Conservation (phyloP, 2,329 filamentous ascomycete species). For the Arachnopeziza araneosa region DNA sequence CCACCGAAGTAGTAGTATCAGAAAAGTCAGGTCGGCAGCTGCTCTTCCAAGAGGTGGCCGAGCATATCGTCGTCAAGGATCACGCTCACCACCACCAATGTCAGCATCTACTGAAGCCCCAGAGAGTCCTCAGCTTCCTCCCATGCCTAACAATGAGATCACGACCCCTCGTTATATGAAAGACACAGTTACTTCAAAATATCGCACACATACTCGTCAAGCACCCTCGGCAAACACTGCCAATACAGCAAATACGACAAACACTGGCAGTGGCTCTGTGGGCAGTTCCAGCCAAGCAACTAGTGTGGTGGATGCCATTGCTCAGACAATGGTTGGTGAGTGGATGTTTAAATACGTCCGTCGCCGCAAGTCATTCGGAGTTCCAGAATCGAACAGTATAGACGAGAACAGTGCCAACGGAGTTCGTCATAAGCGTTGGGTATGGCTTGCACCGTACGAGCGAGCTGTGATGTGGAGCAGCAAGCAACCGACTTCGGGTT, state of each 20-base stretch:
- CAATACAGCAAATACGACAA: constrained; percentile 35
- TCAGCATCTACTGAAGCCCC: constrained; percentile 62
- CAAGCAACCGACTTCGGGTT: constrained; percentile 87
- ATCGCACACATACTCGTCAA: constrained; percentile 46
- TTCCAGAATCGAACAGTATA: constrained; percentile 59
- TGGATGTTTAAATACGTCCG: constrained; percentile 94
- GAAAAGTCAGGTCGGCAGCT: constrained; percentile 81
- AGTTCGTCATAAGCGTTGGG: constrained; percentile 90
- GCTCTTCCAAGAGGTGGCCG: constrained; percentile 55
- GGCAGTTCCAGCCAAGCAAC: constrained; percentile 60
- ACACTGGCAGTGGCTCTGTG: constrained; percentile 43
- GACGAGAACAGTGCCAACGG: constrained; percentile 63
- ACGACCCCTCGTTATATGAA: constrained; percentile 44
- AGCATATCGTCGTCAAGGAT: constrained; percentile 43
- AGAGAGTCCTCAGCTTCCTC: constrained; percentile 67
- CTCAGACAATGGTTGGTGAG: constrained; percentile 96
- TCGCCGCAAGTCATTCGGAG: constrained; percentile 84
- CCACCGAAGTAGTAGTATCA: constrained; percentile 57
- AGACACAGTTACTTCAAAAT: constrained; percentile 36
- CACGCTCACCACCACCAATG: constrained; percentile 59
- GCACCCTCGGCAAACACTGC: constrained; percentile 49
- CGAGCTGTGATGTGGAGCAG: constrained; percentile 96
- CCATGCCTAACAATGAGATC: constrained; percentile 67
- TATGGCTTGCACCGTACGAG: constrained; percentile 97
- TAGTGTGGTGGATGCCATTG: constrained; percentile 90